Percentiles rank a stretch among this genome's conserved stretches.
phyloP scores from a whole-genome alignment of 2,329 filamentous ascomycete species.

The Fusarium incarnatum region DNA sequence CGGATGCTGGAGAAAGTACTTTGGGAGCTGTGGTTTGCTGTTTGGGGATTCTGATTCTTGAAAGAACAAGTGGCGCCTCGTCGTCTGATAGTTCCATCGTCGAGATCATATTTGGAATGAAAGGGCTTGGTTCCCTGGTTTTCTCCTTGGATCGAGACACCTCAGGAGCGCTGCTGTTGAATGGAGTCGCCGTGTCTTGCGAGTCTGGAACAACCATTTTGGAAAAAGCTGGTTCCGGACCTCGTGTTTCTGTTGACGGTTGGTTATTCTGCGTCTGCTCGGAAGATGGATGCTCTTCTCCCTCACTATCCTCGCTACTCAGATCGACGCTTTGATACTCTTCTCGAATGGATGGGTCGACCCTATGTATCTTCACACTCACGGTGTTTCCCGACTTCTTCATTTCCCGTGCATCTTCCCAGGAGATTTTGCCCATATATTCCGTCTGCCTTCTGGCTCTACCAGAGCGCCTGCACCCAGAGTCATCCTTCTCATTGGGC shows the following conservation, averaged over 20 bases:
- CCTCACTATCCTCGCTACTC: constrained; percentile 13
- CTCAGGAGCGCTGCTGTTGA: constrained; percentile 40
- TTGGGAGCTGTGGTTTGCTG: background rate
- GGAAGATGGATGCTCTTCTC: background rate
- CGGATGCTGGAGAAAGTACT: background rate
- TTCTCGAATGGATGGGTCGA: constrained; percentile 5
- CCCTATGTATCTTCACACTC: constrained; percentile 26
- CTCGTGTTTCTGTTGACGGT: background rate
- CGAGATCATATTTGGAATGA: background rate
- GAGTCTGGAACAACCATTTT: constrained; percentile 46
- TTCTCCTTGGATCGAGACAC: constrained; percentile 5
- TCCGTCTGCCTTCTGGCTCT: constrained; percentile 47
- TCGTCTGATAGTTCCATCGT: constrained; percentile 52
- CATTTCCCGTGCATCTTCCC: constrained; percentile 41
- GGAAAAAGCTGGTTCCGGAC: background rate
- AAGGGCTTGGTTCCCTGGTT: background rate
- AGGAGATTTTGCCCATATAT: constrained; percentile 49
- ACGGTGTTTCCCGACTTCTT: constrained; percentile 15
- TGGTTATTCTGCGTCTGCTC: background rate
- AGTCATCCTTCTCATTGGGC: constrained; percentile 13
- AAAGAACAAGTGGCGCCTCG: constrained; percentile 49
- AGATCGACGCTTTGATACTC: constrained; percentile 20
- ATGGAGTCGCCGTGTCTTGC: constrained; percentile 43
- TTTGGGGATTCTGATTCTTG: constrained; percentile 15
- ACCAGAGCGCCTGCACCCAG: constrained; percentile 42